A percentile compares a stretch with the other conserved stretches of the same genome.
Evolutionary conservation across 192 early-diverging fungal species (phyloP).

Genomic region (Backusella sp.): DNA sequence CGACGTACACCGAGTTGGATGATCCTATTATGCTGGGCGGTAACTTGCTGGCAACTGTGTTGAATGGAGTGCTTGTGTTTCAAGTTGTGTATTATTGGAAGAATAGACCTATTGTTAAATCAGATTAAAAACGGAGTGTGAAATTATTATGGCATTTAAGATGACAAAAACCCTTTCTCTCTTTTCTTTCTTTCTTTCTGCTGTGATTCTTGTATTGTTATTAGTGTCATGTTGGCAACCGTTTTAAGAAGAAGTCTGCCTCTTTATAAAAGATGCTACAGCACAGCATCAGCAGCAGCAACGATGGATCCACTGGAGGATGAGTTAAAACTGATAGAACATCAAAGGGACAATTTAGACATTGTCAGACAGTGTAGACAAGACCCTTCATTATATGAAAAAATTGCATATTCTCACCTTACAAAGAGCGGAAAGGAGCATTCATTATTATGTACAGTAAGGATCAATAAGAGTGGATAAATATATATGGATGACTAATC

Average conservation of each 20-base stretch:
- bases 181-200: neutral
- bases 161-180: neutral
- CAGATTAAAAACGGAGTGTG: slow-evolving; percentile 1
- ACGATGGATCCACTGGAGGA: neutral
- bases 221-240: neutral
- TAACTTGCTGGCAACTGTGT: slow-evolving; percentile 62
- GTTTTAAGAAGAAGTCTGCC: neutral
- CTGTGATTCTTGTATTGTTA: neutral
- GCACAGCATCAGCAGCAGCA: neutral
- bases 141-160: neutral
- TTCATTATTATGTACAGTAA: slow-evolving; percentile 32
- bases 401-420: slow-evolving; percentile 21
- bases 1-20: slow-evolving; percentile 88
- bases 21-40: slow-evolving; percentile 76
- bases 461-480: neutral
- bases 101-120: neutral
- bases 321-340: neutral
- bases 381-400: slow-evolving; percentile 15
- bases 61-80: slow-evolving; percentile 77
- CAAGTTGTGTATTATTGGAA: slow-evolving; percentile 63
- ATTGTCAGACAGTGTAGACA: slow-evolving; percentile 26
- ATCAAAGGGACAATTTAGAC: slow-evolving; percentile 11
- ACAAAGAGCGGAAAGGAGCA: slow-evolving; percentile 12
- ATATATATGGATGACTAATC: neutral
- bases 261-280: neutral